Base-by-base conservation (phyloP, 176 grass and related monocot genomes). In the Rhynchospora tenuis region DNA sequence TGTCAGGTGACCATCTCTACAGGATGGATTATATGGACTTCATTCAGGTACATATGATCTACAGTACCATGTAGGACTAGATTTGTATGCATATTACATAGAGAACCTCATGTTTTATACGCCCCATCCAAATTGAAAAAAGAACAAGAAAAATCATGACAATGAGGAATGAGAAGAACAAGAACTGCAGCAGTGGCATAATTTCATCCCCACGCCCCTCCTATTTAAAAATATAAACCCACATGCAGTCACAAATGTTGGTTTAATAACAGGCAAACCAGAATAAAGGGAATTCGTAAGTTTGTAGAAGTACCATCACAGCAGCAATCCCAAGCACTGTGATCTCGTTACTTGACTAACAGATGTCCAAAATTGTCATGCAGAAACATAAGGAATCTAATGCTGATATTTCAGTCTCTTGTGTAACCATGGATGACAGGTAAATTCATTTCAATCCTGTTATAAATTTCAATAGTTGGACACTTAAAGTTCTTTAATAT, bases 11-110 rank as follows among this genome's bases (percentile, higher is more conserved):
- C 65, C 94, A 97, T 85, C 87, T 97, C 11, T 97, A 97, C 61
- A 88, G 94, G 26, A 97, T 97, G 94, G 86, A 97, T 85, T 93
- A 93, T 64, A 97, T 97, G 94, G 86, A 97, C 78, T 92, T 97
- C 67, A 81, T 93, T 67, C 91, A 97, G 94, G 94, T 93, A 2
- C 71, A 44, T 20, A 64, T 72, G 28, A 56, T n/a, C 7, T 44
- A 23, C 7, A 59, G 60, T 52, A 81, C 29, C 55, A 9, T 4
- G 17, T 44, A 52, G 48, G 28, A 72, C 20, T 64, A 42, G 29
- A 51, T 82, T 59, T 26, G 4, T 62, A 74, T 15, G 13, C 19
- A 67, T n/a, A n/a, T n/a, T n/a, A n/a, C n/a, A n/a, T 7, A 33
- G 46, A 22, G 4, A 60, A 22, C 20, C 9, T 74, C 45, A 50